Evolutionary conservation across 179 eudicot species (phyloP).

Genomic region (Drosera spatulata): DNA sequence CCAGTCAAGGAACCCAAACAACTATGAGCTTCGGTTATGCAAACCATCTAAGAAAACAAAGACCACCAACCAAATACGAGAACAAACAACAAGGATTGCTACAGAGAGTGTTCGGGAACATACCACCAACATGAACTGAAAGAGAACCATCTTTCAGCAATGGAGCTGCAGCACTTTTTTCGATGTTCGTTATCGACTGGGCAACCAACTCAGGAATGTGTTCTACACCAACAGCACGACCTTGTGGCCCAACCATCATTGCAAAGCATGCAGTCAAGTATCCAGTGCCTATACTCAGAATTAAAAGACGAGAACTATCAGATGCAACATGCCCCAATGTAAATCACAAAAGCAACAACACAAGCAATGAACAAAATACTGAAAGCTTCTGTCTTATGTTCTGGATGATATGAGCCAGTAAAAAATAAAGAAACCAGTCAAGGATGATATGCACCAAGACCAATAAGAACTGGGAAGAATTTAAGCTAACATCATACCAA

Average conservation of each 20-base stretch:
- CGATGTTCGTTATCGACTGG: slow-evolving; percentile 52
- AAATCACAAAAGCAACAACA: background rate
- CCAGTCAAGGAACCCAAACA: too few relatives aligned
- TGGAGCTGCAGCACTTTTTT: slow-evolving; percentile 77
- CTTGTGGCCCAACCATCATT: slow-evolving; percentile 81
- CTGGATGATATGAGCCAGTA: too few relatives aligned
- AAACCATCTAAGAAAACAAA: too few relatives aligned
- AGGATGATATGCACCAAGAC: too few relatives aligned
- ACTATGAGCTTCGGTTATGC: too few relatives aligned
- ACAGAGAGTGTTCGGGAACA: slow-evolving; percentile 2
- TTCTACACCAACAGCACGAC: slow-evolving; percentile 86
- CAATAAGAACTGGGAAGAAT: too few relatives aligned
- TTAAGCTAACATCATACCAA: too few relatives aligned
- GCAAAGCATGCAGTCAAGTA: slow-evolving; percentile 97
- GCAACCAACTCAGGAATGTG: slow-evolving; percentile 81
- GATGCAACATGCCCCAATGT: background rate
- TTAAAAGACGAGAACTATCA: background rate
- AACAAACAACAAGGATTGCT: background rate
- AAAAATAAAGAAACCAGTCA: too few relatives aligned
- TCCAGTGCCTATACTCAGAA: slow-evolving; percentile 64
- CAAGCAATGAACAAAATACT: background rate
- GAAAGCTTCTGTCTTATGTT: too few relatives aligned
- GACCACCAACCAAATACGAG: too few relatives aligned
- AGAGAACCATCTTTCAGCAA: slow-evolving; percentile 64
- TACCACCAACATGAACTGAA: slow-evolving; percentile 84